phyloP scores from a whole-genome alignment of 768 basidiomycete genomes.

The Infundibulicybe gibba region DNA sequence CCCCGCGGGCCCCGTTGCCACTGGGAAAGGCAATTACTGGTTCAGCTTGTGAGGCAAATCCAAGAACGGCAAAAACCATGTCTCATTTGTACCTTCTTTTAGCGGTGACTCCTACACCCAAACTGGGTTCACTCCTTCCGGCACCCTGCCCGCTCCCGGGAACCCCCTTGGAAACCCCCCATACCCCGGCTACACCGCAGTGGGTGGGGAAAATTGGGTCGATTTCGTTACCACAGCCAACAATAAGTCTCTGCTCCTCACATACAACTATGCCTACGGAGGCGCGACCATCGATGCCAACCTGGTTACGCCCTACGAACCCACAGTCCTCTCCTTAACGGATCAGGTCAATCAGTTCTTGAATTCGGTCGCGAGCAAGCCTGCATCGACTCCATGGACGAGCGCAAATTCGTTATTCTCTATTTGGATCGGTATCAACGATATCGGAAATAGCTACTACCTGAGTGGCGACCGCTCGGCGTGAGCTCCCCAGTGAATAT shows the following conservation, averaged over 20 bases:
- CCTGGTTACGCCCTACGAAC: conserved; percentile 49
- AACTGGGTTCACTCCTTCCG: conserved; percentile 42
- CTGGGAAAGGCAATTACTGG: conserved; percentile 40
- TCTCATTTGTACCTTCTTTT: not conserved
- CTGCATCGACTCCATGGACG: conserved; percentile 51
- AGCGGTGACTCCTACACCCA: conserved; percentile 61
- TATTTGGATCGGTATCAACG: conserved; percentile 73
- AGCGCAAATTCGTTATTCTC: conserved; percentile 56
- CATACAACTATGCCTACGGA: conserved; percentile 66
- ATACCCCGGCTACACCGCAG: conserved; percentile 51
- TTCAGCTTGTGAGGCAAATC: conserved; percentile 46
- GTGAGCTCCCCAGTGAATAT: conserved; percentile 18
- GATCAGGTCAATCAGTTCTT: conserved; percentile 66
- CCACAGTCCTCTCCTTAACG: conserved; percentile 49
- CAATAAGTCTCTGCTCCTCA: conserved; percentile 52
- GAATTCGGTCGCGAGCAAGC: conserved; percentile 39
- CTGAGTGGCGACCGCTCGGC: conserved; percentile 41
- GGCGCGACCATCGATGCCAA: conserved; percentile 61
- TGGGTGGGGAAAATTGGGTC: conserved; percentile 59
- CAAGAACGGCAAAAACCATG: not conserved
- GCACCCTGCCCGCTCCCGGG: conserved; percentile 35
- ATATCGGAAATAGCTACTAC: conserved; percentile 56
- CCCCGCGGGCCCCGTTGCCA: conserved; percentile 12
- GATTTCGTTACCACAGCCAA: conserved; percentile 47
- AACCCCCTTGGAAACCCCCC: conserved; percentile 54